Base-by-base conservation (phyloP, 148 eudicot species). In the Cornus suecica region DNA sequence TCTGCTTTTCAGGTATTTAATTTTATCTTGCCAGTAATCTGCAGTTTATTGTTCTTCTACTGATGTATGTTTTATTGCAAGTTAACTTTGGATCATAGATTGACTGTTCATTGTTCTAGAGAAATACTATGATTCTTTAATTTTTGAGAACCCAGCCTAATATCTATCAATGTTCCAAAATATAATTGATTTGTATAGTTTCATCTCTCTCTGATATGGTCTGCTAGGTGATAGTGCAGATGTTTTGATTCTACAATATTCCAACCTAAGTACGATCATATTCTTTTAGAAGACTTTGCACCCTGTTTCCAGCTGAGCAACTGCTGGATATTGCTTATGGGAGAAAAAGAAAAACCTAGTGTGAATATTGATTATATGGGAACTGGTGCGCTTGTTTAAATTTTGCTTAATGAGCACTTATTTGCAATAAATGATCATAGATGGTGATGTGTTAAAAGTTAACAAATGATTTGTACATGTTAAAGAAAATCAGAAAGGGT, bases 1-100 rank as follows among this genome's bases (percentile, higher is more conserved):
- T 91, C 99, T 72, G 99, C 97, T 54, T 95, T 95, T 62, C 99
- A 95, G 94, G 99, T 93, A 60, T 74, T 81, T 75, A 65, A 16
- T 27, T 66, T 23, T 42, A 34, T 7, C 58, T 73, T 83, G 37
- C 65, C 29, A 42, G 27, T 22, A 45, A 28, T 74, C 61, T 60
- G n/a, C 52, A 60, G 22, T 29, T 29, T 45, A 74, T 51, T 11
- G 41, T 48, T 4, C 42, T 6, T 37, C 8, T 37, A 37, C 9
- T 37, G 42, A 8, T 37, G 42, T 10, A 37, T 37, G 42, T 45
- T 15, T 45, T 8, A 45, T 11, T 69, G 22, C 4, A 4, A 26
- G 27, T 64, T 65, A 15, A 23, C 13, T 28, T 28, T 45, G 66
- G 45, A 60, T 65, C 42, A 9, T 25, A 30, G 9, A 20, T 71